Conservation (phyloP, 192 early-diverging fungal genomes). For the Rhizoclosmatium globosum region DNA sequence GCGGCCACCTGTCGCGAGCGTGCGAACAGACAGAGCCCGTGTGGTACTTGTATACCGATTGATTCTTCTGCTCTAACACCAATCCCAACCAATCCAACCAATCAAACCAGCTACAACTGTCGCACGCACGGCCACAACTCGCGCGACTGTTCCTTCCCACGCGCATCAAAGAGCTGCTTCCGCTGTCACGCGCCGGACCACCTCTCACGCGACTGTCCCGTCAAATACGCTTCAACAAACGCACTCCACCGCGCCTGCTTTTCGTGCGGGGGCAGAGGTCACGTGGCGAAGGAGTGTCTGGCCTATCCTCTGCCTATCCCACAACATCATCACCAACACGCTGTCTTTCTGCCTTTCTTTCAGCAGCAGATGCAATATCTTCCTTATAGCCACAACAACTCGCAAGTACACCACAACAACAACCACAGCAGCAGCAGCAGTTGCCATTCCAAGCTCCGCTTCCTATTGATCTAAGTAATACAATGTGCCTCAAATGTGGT, state of each 20-base stretch:
- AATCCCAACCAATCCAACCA: neutral
- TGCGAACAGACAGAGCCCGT: neutral
- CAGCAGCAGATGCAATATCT: neutral
- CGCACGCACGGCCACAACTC: neutral
- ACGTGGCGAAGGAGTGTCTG: slow-evolving; percentile 1
- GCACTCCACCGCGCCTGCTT: neutral
- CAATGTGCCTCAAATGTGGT: slow-evolving; percentile 4
- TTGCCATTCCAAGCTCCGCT: neutral
- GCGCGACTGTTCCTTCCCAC: neutral
- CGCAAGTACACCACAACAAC: neutral
- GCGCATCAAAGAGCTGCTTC: slow-evolving; percentile 5
- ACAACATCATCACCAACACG: neutral
- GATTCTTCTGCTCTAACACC: neutral
- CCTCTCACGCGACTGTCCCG: neutral
- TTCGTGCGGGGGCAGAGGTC: neutral
- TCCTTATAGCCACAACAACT: neutral
- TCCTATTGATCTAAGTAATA: neutral
- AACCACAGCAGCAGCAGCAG: neutral
- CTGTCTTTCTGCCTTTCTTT: neutral
- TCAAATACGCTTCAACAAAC: neutral
- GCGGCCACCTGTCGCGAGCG: neutral
- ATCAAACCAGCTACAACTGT: slow-evolving; percentile 9
- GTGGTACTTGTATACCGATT: neutral
- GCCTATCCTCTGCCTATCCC: neutral
- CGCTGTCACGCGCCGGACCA: neutral